A percentile compares a stretch with the other conserved stretches of the same genome.
phyloP scores from a whole-genome alignment of 805 yeast species.

The Hanseniaspora taiwanica region DNA sequence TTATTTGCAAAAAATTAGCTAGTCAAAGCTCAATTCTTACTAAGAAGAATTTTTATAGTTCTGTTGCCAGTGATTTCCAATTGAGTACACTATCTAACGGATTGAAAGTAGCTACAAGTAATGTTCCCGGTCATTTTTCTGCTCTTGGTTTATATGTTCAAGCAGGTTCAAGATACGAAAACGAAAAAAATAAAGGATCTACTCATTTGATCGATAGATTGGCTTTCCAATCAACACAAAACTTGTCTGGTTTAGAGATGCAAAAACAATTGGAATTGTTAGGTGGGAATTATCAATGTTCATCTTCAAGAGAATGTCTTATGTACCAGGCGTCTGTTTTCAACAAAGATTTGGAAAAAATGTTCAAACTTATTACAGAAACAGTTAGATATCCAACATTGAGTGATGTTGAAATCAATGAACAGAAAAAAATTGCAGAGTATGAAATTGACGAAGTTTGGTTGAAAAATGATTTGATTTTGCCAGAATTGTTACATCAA shows the following conservation, averaged over 20 bases:
- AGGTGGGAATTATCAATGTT: constrained; percentile 92
- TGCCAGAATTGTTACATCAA: constrained; percentile 84
- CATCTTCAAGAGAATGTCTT: constrained; percentile 82
- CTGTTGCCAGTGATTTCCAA: too few species aligned
- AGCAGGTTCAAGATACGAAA: constrained; percentile 84
- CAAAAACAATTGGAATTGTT: constrained; percentile 58
- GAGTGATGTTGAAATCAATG: constrained; percentile 55
- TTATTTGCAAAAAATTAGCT: too few species aligned
- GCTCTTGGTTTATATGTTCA: constrained; percentile 82
- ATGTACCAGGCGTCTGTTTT: constrained; percentile 92
- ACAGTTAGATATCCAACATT: constrained; percentile 64
- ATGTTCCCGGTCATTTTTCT: constrained; percentile 80
- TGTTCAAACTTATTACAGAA: constrained; percentile 65
- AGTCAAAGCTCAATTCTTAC: too few species aligned
- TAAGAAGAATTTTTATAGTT: too few species aligned
- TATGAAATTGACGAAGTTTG: constrained; percentile 78
- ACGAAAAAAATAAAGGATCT: constrained; percentile 46
- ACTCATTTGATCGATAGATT: constrained; percentile 77
- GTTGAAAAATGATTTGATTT: constrained; percentile 67
- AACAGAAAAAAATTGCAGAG: constrained; percentile 57
- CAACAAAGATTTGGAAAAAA: constrained; percentile 66
- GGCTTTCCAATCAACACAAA: constrained; percentile 63
- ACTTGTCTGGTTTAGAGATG: constrained; percentile 53
- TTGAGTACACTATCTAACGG: too few species aligned
- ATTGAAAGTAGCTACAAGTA: constrained; percentile 67